Conservation (phyloP, 441 rosid species). For the Adansonia gregorii region DNA sequence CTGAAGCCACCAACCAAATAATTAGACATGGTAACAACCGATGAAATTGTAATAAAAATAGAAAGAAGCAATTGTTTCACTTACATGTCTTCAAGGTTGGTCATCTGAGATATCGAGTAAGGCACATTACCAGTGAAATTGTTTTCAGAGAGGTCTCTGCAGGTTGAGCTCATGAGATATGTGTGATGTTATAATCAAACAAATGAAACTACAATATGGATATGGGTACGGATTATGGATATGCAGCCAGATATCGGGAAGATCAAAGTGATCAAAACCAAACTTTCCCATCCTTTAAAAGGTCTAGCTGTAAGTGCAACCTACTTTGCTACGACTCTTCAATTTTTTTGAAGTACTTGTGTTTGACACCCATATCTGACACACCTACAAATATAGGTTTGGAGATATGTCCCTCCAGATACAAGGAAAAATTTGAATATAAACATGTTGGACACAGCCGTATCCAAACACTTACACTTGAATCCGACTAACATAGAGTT, state of each 20-base stretch:
- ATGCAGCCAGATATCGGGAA: background rate
- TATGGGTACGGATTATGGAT: no score
- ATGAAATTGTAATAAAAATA: slow-evolving; percentile 19
- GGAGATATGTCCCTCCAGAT: no score
- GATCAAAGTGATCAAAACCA: background rate
- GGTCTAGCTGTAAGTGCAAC: no score
- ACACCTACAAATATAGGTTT: no score
- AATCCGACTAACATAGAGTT: no score
- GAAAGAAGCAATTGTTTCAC: slow-evolving; percentile 28
- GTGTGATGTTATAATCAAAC: slow-evolving; percentile 17
- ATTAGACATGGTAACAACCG: slow-evolving; percentile 11
- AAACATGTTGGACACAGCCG: no score
- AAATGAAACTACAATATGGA: background rate
- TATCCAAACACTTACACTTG: no score
- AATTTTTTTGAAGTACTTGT: no score
- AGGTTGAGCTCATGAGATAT: slow-evolving; percentile 16
- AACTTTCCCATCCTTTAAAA: no score
- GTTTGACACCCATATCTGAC: no score
- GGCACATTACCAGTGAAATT: slow-evolving; percentile 76
- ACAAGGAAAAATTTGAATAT: no score
- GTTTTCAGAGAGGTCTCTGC: slow-evolving; percentile 87
- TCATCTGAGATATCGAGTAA: slow-evolving; percentile 84
- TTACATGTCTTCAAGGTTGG: slow-evolving; percentile 65
- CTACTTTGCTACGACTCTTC: no score
- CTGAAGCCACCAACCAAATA: slow-evolving; percentile 43